Evolutionary conservation across 352 stramenopile genomes (phyloP).

Genomic region (Aphanomyces euteiches): DNA sequence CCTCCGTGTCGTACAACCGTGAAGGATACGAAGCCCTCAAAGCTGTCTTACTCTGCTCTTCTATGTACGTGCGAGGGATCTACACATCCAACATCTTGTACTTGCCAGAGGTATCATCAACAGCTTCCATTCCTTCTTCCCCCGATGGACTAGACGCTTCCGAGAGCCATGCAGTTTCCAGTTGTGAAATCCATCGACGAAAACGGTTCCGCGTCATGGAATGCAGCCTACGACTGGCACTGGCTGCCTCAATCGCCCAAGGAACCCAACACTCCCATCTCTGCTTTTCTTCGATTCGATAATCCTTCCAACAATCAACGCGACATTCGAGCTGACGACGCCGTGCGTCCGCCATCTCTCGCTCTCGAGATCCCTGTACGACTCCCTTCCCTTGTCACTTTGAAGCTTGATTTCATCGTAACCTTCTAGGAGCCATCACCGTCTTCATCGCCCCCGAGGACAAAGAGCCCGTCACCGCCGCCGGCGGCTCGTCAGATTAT

Average conservation of each 20-base stretch:
- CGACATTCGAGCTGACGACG: neutral
- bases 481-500: neutral
- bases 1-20: conserved; percentile 62
- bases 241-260: conserved; percentile 32
- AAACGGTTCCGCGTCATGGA: conserved; percentile 25
- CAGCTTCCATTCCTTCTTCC: neutral
- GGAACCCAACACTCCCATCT: neutral
- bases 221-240: conserved; percentile 40
- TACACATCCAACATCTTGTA: conserved; percentile 54
- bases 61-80: conserved; percentile 64
- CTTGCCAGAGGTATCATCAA: conserved; percentile 37
- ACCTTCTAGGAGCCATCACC: too few species aligned
- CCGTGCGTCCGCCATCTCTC: neutral
- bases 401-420: too few species aligned
- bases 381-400: too few species aligned
- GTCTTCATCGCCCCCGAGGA: neutral
- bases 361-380: neutral
- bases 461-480: neutral
- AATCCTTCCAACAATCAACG: neutral
- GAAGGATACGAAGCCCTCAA: conserved; percentile 65
- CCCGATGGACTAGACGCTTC: conserved; percentile 42
- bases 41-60: conserved; percentile 57
- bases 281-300: neutral
- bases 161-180: conserved; percentile 38
- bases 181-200: conserved; percentile 1